Evolutionary conservation across 495 filamentous ascomycete species (phyloP).

Genomic region (Penicillium malachiteum): DNA sequence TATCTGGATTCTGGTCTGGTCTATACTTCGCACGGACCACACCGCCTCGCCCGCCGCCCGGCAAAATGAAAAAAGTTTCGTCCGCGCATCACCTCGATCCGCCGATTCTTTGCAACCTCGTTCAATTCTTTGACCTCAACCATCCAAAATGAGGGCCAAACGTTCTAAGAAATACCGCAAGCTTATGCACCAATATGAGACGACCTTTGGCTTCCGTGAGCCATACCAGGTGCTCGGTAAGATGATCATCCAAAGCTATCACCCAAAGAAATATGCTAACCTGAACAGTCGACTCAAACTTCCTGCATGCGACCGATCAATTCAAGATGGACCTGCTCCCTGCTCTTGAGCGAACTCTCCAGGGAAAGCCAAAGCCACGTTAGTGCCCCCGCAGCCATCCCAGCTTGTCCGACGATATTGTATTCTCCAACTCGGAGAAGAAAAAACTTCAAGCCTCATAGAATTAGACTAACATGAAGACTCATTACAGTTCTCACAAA

Average conservation of each 20-base stretch:
- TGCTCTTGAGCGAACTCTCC: conserved; percentile 69
- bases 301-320: conserved; percentile 67
- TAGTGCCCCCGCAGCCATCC: conserved; percentile 23
- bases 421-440: background rate
- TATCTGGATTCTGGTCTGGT: background rate
- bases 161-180: conserved; percentile 94
- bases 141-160: conserved; percentile 76
- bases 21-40: conserved; percentile 29
- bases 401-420: background rate
- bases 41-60: conserved; percentile 34
- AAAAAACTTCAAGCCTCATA: background rate
- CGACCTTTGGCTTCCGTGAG: conserved; percentile 82
- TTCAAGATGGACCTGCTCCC: conserved; percentile 80
- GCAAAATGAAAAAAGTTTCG: conserved; percentile 48
- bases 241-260: conserved; percentile 10
- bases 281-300: conserved; percentile 68
- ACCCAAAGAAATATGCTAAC: conserved; percentile 11
- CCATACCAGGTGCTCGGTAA: conserved; percentile 87
- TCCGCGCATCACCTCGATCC: conserved; percentile 15
- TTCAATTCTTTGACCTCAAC: conserved; percentile 13
- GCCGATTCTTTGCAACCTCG: conserved; percentile 7
- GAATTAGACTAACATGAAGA: background rate
- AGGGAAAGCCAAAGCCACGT: conserved; percentile 84
- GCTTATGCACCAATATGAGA: conserved; percentile 88
- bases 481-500: conserved; percentile 56